Conservation (phyloP, 2,329 filamentous ascomycete genomes). For the Mycosphaerella sp. region DNA sequence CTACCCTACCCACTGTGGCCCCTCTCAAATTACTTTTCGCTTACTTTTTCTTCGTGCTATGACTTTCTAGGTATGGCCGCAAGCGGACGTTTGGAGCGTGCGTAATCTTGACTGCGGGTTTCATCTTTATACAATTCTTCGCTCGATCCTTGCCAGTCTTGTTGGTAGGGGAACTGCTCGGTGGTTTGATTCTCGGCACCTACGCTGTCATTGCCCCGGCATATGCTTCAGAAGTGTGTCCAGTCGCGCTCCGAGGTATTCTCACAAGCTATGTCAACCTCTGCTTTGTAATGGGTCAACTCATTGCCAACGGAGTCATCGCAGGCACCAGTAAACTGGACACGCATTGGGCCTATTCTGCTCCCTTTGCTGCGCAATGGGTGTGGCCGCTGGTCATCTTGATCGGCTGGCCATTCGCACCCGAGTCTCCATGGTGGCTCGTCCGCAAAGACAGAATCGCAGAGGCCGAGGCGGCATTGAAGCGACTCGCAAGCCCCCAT, state of each 20-base stretch:
- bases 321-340: slow-evolving; percentile 31
- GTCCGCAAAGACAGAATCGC: slow-evolving; percentile 33
- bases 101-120: slow-evolving; percentile 39
- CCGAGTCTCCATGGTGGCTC: slow-evolving; percentile 37
- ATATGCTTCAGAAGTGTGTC: slow-evolving; percentile 42
- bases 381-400: slow-evolving; percentile 38
- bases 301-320: slow-evolving; percentile 44
- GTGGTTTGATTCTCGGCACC: slow-evolving; percentile 55
- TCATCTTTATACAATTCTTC: slow-evolving; percentile 60
- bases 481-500: slow-evolving; percentile 33
- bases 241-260: slow-evolving; percentile 51
- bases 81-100: slow-evolving; percentile 31
- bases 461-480: slow-evolving; percentile 33
- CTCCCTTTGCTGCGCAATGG: slow-evolving; percentile 43
- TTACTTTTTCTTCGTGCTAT: neutral
- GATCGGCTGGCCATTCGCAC: slow-evolving; percentile 34
- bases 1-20: neutral
- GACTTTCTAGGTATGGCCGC: slow-evolving; percentile 20
- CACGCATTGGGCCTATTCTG: slow-evolving; percentile 40
- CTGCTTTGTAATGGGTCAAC: slow-evolving; percentile 57
- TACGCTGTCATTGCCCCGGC: slow-evolving; percentile 54
- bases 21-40: neutral
- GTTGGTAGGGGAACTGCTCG: slow-evolving; percentile 56
- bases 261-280: slow-evolving; percentile 56
- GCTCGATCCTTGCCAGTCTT: slow-evolving; percentile 50